Base-by-base conservation (phyloP, 2,329 filamentous ascomycete species). In the Pseudogymnoascus sp. region DNA sequence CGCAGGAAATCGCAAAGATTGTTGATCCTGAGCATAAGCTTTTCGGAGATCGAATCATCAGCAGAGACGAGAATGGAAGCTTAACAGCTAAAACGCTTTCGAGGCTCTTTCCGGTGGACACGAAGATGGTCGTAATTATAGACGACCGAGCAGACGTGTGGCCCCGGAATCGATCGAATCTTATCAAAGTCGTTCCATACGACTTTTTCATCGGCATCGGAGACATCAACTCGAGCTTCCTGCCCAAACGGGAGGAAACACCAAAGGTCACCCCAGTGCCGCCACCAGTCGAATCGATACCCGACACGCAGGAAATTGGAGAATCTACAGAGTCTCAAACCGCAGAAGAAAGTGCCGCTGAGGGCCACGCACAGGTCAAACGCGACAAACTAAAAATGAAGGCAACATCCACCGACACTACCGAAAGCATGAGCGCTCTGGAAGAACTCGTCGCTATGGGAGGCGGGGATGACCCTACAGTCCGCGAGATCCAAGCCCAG, bases 51-150 rank as follows among this genome's bases (percentile, higher is more conserved):
- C 86, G 95, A 63, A 93, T 99, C 70, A 89, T 99, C 71, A 97
- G 93, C 75, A 89, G 95, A 71, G 93, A 97, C 74, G 95, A 99
- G 77, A 99, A 96, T 73, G 93, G 93, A 62, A 97, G 89, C 74
- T 87, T 97, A 74, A 90, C 88, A 2, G 87, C 89, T 64, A 99
- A 99, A 81, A 95, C 87, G 68, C 79, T 99, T 31, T 90, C 95
- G 72, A 86, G 95, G 6, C 77, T 99, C 13, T 99, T 99, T 74
- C 95, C 96, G 4, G 91, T 96, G 65, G 96, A 96, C 76, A 97
- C 93, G 5, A 93, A 96, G 76, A 99, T 99, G 95, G 96, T 97
- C 0, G 93, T 97, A 64, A 97, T 99, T 70, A 99, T 99, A 68
- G 95, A 99, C 73, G 95, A 99, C 75, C 86, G 95, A 68, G 91